Percentiles rank a stretch among this genome's conserved stretches.
These are phyloP conservation scores for Mycena olivaceomarginata DNA, from an alignment of 768 basidiomycete genomes.

Conservation along the genomic window DNA sequence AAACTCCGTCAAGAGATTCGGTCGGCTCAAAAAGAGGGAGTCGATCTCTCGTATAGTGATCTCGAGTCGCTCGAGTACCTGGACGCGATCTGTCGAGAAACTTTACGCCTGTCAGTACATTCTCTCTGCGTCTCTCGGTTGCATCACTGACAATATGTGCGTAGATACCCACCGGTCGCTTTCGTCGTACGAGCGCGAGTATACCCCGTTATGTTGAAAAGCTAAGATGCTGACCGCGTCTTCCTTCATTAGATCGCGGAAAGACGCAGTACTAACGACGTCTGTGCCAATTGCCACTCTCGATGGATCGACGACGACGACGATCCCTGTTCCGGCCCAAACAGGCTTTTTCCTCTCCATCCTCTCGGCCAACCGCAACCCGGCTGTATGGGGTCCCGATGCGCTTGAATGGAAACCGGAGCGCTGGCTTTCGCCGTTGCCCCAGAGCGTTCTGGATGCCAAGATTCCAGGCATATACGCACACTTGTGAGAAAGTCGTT, in stretches of 20 bases:
- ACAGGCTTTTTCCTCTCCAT: constrained; percentile 59
- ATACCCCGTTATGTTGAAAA: not conserved
- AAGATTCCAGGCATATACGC: constrained; percentile 51
- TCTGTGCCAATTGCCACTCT: constrained; percentile 49
- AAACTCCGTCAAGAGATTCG: constrained; percentile 55
- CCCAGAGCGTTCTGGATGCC: constrained; percentile 48
- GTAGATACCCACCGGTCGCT: constrained; percentile 48
- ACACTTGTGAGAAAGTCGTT: constrained; percentile 41
- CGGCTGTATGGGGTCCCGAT: constrained; percentile 64
- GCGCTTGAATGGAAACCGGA: constrained; percentile 63
- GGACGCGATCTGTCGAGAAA: constrained; percentile 59
- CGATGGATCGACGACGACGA: constrained; percentile 50
- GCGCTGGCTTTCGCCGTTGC: constrained; percentile 59
- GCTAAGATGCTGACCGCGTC: not conserved
- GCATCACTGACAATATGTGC: not conserved
- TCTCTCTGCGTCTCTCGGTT: not conserved
- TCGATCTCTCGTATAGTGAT: constrained; percentile 47
- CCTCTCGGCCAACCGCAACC: constrained; percentile 57
- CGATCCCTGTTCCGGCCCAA: constrained; percentile 55
- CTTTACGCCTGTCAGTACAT: constrained; percentile 53
- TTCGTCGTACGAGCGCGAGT: constrained; percentile 48
- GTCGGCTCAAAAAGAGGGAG: constrained; percentile 36
- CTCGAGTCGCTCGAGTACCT: constrained; percentile 53
- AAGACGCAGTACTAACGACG: constrained; percentile 58
- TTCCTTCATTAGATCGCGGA: constrained; percentile 36